Conservation (phyloP, 2,329 filamentous ascomycete genomes). For the Sclerotinia subarctica region DNA sequence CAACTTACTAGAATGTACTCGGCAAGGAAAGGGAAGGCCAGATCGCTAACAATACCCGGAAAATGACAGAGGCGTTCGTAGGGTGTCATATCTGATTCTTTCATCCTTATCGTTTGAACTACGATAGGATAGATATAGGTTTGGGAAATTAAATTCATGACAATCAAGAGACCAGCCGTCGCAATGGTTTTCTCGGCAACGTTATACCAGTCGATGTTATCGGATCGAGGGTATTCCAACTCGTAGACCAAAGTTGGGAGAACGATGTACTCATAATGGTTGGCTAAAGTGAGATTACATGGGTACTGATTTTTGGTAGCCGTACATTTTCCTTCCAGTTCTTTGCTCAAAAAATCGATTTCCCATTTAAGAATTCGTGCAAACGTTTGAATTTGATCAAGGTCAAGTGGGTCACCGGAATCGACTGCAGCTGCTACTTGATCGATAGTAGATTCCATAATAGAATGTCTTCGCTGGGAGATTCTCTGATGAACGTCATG, state of each 20-base stretch:
- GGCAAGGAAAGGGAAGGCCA: constrained; percentile 76
- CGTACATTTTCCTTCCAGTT: constrained; percentile 57
- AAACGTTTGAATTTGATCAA: constrained; percentile 61
- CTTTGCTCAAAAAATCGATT: constrained; percentile 60
- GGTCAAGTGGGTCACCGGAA: constrained; percentile 56
- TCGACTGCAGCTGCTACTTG: constrained; percentile 61
- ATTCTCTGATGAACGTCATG: constrained; percentile 44
- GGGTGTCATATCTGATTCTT: constrained; percentile 61
- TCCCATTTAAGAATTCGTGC: constrained; percentile 60
- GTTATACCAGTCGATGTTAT: constrained; percentile 70
- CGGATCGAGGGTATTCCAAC: constrained; percentile 70
- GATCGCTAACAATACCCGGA: constrained; percentile 70
- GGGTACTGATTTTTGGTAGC: constrained; percentile 56
- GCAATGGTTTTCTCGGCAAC: constrained; percentile 69
- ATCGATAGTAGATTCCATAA: constrained; percentile 50
- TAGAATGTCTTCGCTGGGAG: constrained; percentile 37
- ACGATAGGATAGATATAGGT: constrained; percentile 75
- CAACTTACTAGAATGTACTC: constrained; percentile 57
- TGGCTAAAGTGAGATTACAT: constrained; percentile 60
- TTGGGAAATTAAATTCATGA: constrained; percentile 78
- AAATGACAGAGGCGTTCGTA: constrained; percentile 62
- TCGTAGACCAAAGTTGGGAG: constrained; percentile 78
- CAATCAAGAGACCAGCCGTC: constrained; percentile 68
- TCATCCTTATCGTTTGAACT: constrained; percentile 62
- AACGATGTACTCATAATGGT: constrained; percentile 70